phyloP scores from a whole-genome alignment of 1,284 basidiomycete species.

The Rhodotorula sp. region DNA sequence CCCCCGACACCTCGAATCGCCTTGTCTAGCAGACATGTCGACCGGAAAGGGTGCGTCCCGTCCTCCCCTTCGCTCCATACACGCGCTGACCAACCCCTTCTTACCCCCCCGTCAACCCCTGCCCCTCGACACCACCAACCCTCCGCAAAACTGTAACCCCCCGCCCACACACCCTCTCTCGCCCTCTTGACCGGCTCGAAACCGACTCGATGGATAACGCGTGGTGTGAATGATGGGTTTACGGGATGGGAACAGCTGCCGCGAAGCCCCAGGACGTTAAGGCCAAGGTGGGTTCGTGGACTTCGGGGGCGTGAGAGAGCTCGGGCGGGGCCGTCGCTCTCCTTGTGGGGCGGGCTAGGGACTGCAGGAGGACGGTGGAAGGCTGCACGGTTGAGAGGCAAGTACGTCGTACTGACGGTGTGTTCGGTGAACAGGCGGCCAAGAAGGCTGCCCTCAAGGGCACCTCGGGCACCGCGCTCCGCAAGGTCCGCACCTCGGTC shows the following conservation, averaged over 20 bases:
- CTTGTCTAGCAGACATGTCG: constrained; percentile 6
- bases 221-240: background rate
- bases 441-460: constrained; percentile 97
- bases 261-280: constrained; percentile 42
- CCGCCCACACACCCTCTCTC: background rate
- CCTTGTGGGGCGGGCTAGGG: background rate
- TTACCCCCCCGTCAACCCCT: background rate
- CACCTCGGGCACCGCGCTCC: constrained; percentile 67
- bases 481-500: constrained; percentile 82
- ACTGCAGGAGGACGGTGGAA: background rate
- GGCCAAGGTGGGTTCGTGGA: constrained; percentile 36
- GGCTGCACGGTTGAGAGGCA: background rate
- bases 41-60: constrained; percentile 10
- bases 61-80: too few species aligned
- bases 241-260: constrained; percentile 13
- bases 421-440: constrained; percentile 64
- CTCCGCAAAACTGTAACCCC: background rate
- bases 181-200: background rate
- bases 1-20: background rate
- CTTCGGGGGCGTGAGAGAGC: background rate
- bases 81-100: background rate
- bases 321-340: background rate
- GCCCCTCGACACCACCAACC: background rate
- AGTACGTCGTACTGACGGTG: constrained; percentile 7
- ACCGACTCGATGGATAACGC: background rate